Evolutionary conservation across 305 asterid genomes (phyloP).

Genomic region (Fraxinus platypoda): DNA sequence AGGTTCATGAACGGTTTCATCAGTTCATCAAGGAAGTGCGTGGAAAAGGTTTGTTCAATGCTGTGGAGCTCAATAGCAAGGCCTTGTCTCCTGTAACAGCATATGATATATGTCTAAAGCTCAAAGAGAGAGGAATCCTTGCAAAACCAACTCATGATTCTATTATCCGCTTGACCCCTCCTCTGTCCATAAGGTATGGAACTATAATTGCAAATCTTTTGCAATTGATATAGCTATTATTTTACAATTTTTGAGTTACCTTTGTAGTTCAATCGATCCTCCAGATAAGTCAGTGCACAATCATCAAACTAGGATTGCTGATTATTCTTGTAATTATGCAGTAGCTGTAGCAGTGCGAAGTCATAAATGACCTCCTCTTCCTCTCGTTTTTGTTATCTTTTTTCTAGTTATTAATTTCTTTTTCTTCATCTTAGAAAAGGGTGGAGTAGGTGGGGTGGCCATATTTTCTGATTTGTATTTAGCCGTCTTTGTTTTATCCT

Average conservation of each 20-base stretch:
- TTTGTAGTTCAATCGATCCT: background rate
- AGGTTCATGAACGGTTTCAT: slow-evolving; percentile 65
- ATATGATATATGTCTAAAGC: slow-evolving; percentile 84
- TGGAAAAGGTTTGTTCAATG: slow-evolving; percentile 88
- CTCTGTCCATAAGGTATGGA: slow-evolving; percentile 71
- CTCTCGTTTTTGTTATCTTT: background rate
- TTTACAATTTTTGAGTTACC: background rate
- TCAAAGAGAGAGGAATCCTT: slow-evolving; percentile 86
- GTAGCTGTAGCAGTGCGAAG: background rate
- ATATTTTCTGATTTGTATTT: background rate
- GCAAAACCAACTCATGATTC: slow-evolving; percentile 91
- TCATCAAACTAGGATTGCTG: background rate
- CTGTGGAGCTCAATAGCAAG: slow-evolving; percentile 82
- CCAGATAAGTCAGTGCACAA: background rate
- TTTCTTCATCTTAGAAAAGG: background rate
- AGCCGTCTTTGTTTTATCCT: background rate
- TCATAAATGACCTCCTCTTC: background rate
- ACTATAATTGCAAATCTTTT: background rate
- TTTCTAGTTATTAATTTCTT: background rate
- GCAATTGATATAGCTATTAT: background rate
- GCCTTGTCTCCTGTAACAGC: slow-evolving; percentile 69
- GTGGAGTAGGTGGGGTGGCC: background rate
- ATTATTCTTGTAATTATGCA: background rate
- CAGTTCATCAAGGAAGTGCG: slow-evolving; percentile 71
- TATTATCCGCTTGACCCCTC: slow-evolving; percentile 84